A percentile compares a stretch with the other conserved stretches of the same genome.
These are phyloP conservation scores for Ettlia oleoabundans DNA, from an alignment of 139 green algal species.

Conservation along the genomic window DNA sequence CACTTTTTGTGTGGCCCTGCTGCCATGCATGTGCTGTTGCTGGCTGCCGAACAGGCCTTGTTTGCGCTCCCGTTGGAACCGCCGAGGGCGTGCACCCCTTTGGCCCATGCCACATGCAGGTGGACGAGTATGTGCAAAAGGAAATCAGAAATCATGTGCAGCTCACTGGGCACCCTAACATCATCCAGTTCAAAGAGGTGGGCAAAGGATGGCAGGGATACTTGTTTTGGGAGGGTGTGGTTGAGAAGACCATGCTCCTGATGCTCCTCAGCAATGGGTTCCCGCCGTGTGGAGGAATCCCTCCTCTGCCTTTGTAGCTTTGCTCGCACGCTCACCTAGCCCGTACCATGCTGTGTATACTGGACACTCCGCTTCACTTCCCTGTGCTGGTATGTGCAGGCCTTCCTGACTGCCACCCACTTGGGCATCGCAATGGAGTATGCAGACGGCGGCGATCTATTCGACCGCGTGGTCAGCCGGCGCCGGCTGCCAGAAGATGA, in stretches of 20 bases:
- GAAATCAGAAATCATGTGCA: background rate
- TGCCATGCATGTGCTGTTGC: background rate
- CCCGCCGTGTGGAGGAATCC: too few species aligned
- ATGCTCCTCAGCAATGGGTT: too few species aligned
- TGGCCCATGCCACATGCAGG: background rate
- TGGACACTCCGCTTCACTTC: too few species aligned
- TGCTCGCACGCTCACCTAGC: too few species aligned
- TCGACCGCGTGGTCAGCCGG: constrained; percentile 90
- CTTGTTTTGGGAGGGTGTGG: too few species aligned
- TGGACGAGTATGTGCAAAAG: constrained; percentile 6
- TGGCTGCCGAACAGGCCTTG: background rate
- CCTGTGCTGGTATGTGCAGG: too few species aligned
- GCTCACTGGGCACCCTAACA: background rate
- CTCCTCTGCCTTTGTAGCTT: too few species aligned
- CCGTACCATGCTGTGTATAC: too few species aligned
- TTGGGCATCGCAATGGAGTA: constrained; percentile 88
- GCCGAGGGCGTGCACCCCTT: background rate
- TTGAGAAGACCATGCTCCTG: too few species aligned
- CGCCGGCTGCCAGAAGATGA: constrained; percentile 94
- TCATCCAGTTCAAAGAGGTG: constrained; percentile 6
- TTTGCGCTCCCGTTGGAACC: too few species aligned
- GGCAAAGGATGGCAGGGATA: too few species aligned
- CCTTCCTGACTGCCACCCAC: constrained; percentile 76
- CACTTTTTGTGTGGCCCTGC: background rate
- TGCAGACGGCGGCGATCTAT: constrained; percentile 89